Conservation (phyloP, 306 rosid genomes). For the Citrullus colocynthis region DNA sequence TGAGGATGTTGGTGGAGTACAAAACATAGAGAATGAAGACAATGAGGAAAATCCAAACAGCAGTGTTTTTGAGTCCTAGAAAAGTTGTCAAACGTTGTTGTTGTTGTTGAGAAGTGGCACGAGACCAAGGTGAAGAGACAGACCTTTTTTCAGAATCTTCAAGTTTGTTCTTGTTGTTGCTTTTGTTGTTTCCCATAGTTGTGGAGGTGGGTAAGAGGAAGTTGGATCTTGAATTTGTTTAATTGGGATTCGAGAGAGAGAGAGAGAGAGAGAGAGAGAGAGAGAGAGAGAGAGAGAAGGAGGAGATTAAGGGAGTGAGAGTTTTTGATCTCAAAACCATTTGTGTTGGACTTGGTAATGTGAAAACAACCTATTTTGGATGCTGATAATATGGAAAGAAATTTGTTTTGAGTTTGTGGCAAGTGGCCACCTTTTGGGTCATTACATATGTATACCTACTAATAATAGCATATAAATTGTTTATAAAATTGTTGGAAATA, state of each 20-base stretch:
- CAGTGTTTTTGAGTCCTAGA: constrained; percentile 22
- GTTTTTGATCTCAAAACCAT: background rate
- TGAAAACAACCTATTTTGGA: background rate
- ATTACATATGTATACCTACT: background rate
- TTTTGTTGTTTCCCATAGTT: constrained; percentile 10
- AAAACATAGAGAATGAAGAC: constrained; percentile 35
- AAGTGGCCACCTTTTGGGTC: background rate
- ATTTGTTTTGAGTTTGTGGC: background rate
- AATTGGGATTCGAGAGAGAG: background rate
- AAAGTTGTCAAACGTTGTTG: constrained; percentile 15
- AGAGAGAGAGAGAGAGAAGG: background rate
- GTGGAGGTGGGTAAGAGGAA: background rate
- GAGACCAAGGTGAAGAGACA: background rate
- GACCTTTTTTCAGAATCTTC: constrained; percentile 16
- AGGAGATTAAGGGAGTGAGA: background rate
- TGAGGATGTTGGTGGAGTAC: constrained; percentile 46
- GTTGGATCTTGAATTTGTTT: background rate
- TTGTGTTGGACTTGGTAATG: background rate
- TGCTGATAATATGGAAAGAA: background rate
- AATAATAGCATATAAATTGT: background rate
- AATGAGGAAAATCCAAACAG: constrained; percentile 37
- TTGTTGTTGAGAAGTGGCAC: constrained; percentile 12
- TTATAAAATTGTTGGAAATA: background rate
- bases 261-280: background rate
- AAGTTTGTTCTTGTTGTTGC: constrained; percentile 10